phyloP scores from a whole-genome alignment of 176 grass and related monocot genomes.

The Carex parvula region DNA sequence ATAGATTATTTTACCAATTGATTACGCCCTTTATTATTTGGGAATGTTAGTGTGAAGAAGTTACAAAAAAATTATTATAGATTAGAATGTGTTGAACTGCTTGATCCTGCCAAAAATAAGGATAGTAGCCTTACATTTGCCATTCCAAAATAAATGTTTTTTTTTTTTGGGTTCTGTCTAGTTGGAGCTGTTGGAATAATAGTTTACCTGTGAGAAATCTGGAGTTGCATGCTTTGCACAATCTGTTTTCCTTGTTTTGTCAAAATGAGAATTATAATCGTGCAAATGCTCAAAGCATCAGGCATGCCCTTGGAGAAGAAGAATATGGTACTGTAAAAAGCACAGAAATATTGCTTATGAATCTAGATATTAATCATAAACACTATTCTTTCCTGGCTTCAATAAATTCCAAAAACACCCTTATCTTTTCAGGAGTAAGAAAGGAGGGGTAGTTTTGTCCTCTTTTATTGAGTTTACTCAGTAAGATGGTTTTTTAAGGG shows the following conservation, averaged over 20 bases:
- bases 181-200: neutral
- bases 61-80: neutral
- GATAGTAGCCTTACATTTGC: neutral
- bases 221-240: neutral
- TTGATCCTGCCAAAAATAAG: neutral
- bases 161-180: neutral
- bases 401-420: neutral
- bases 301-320: neutral
- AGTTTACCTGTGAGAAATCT: neutral
- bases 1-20: neutral
- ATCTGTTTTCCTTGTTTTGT: neutral
- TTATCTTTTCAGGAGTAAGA: neutral
- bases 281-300: slow-evolving; percentile 10
- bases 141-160: neutral
- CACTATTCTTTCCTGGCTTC: neutral
- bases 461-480: neutral
- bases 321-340: neutral
- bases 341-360: neutral
- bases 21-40: slow-evolving; percentile 5
- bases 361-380: neutral
- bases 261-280: neutral
- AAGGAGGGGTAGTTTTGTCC: neutral
- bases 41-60: slow-evolving; percentile 16
- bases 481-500: slow-evolving; percentile 8
- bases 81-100: neutral